phyloP scores from a whole-genome alignment of 2,329 filamentous ascomycete species.

The Talaromyces atroroseus region DNA sequence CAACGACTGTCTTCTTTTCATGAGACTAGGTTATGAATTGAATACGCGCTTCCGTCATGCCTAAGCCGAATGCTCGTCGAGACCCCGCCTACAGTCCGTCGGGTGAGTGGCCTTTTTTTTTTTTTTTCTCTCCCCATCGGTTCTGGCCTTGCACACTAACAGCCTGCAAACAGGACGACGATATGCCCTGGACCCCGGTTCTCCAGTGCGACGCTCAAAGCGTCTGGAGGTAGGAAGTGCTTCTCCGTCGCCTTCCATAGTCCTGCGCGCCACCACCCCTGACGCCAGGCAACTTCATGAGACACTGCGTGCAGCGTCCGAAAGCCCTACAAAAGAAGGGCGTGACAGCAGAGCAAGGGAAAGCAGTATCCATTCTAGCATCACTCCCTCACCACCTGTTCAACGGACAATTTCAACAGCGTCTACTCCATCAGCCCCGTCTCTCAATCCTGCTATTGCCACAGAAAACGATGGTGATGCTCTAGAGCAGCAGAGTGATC shows the following conservation, averaged over 20 bases:
- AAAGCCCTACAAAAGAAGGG: conserved; percentile 14
- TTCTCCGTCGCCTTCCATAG: background rate
- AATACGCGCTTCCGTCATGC: background rate
- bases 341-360: background rate
- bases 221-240: conserved; percentile 3
- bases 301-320: conserved; percentile 23
- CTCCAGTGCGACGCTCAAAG: conserved; percentile 10
- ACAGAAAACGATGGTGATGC: background rate
- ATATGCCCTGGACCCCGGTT: conserved; percentile 2
- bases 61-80: background rate
- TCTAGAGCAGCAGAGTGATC: conserved; percentile 7
- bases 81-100: conserved; percentile 11
- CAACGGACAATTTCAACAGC: conserved; percentile 26
- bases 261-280: conserved; percentile 8
- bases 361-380: conserved; percentile 3
- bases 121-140: too few species aligned
- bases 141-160: too few species aligned
- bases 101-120: conserved; percentile 3
- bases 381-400: conserved; percentile 31
- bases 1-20: too few species aligned
- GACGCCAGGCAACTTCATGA: conserved; percentile 13
- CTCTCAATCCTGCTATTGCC: conserved; percentile 19
- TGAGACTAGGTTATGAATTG: background rate
- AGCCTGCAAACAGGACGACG: conserved; percentile 6
- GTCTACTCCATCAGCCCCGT: conserved; percentile 24